These are phyloP conservation scores for Pelagomonas calceolata DNA, from an alignment of 108 stramenopile genomes.

Conservation along the genomic window DNA sequence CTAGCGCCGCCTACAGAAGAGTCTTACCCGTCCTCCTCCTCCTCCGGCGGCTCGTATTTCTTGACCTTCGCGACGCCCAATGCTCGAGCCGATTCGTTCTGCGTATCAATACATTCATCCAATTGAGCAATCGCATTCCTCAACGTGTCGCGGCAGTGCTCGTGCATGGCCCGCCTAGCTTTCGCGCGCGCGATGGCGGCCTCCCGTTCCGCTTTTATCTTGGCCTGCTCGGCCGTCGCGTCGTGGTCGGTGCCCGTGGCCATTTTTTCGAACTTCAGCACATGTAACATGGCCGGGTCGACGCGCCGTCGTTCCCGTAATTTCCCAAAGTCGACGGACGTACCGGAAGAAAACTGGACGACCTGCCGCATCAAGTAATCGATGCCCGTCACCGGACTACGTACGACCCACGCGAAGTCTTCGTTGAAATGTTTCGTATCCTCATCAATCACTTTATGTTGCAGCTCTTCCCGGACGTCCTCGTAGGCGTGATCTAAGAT, in stretches of 20 bases:
- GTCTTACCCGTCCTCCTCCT: too few relatives aligned
- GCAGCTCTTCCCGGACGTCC: constrained; percentile 5
- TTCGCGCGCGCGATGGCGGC: neutral
- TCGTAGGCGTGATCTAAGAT: constrained; percentile 15
- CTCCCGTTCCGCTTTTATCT: neutral
- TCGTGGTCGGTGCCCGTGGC: neutral
- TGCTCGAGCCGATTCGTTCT: too few relatives aligned
- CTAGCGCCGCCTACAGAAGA: too few relatives aligned
- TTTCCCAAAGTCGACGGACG: neutral
- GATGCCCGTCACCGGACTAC: neutral
- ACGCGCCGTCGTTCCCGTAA: neutral
- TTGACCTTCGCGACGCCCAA: too few relatives aligned
- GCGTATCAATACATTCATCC: too few relatives aligned
- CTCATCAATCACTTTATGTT: neutral
- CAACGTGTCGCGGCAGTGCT: too few relatives aligned
- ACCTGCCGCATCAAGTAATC: neutral
- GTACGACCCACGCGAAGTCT: neutral
- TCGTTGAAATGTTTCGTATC: neutral
- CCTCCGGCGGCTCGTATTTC: too few relatives aligned
- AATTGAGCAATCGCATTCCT: too few relatives aligned
- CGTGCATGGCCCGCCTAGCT: too few relatives aligned
- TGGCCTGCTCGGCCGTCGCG: neutral
- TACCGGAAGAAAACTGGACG: neutral
- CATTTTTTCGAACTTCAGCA: neutral
- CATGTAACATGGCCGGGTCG: neutral